A percentile compares a stretch with the other conserved stretches of the same genome.
These are phyloP conservation scores for Chaetomiaceae sp. DNA, from an alignment of 2,329 filamentous ascomycete genomes.

Conservation along the genomic window DNA sequence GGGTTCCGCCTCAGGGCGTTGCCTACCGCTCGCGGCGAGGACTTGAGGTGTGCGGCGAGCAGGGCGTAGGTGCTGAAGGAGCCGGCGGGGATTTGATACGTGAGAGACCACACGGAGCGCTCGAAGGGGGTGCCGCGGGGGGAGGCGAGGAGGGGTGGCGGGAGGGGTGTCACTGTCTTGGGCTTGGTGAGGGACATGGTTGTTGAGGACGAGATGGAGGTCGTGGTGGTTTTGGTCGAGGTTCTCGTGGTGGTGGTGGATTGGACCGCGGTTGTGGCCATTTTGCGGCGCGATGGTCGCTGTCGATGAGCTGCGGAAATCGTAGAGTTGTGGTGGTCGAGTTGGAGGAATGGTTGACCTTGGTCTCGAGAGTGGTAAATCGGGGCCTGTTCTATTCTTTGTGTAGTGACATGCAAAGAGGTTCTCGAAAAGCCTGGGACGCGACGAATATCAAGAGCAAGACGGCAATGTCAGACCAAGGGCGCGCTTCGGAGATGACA, in stretches of 20 bases:
- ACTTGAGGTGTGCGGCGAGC: slow-evolving; percentile 62
- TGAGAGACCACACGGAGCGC: slow-evolving; percentile 63
- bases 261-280: neutral
- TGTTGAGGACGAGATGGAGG: neutral
- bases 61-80: slow-evolving; percentile 73
- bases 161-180: slow-evolving; percentile 7
- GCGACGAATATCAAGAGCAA: neutral
- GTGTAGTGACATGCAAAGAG: too few species aligned
- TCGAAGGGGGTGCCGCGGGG: slow-evolving; percentile 47
- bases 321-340: neutral
- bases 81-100: slow-evolving; percentile 73
- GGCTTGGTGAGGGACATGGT: neutral
- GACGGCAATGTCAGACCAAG: slow-evolving; percentile 15
- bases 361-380: too few species aligned
- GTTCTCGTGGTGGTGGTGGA: neutral
- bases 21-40: slow-evolving; percentile 72
- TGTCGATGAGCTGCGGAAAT: too few species aligned
- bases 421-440: neutral
- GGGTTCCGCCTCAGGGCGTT: slow-evolving; percentile 75
- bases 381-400: too few species aligned
- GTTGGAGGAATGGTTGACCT: neutral
- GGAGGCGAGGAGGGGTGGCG: slow-evolving; percentile 12
- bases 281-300: neutral
- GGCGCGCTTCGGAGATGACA: slow-evolving; percentile 9
- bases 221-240: neutral